A percentile compares a stretch with the other conserved stretches of the same genome.
Conservation (phyloP, 306 rosid species). For the Vachellia collinsii region DNA sequence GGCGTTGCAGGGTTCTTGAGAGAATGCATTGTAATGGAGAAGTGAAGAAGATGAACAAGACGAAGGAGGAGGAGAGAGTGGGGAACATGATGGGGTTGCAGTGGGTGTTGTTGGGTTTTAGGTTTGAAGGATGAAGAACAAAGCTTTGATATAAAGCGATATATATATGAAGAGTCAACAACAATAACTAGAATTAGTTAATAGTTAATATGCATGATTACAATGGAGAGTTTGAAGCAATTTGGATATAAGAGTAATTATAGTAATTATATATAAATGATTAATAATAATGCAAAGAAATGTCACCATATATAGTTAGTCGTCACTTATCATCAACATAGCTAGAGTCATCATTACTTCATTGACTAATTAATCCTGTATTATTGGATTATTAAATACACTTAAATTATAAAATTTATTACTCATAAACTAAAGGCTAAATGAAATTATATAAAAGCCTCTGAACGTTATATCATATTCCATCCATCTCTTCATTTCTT, state of each 20-base stretch:
- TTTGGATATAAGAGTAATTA: constrained; percentile 27
- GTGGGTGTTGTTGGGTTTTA: constrained; percentile 1
- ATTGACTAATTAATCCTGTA: constrained; percentile 6
- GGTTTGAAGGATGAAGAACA: constrained; percentile 21
- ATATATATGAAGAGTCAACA: constrained; percentile 37
- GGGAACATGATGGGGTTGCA: constrained; percentile 44
- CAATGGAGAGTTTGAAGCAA: background rate
- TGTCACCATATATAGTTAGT: background rate
- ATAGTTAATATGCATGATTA: constrained; percentile 31
- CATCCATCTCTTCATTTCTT: too few species aligned
- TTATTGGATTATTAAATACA: background rate
- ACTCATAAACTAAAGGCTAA: too few species aligned
- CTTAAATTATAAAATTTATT: background rate
- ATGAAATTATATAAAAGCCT: too few species aligned
- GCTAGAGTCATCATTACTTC: background rate
- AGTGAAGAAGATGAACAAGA: constrained; percentile 41
- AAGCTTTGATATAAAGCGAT: constrained; percentile 45
- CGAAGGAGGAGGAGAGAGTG: constrained; percentile 16
- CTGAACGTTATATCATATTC: too few species aligned
- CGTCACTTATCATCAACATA: background rate
- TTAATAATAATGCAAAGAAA: constrained; percentile 5
- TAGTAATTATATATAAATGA: background rate
- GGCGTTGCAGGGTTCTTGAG: constrained; percentile 20
- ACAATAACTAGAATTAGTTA: constrained; percentile 20
- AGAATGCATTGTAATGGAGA: constrained; percentile 22